Evolutionary conservation across 2,329 filamentous ascomycete species (phyloP).

Genomic region (Penicillium paneum): DNA sequence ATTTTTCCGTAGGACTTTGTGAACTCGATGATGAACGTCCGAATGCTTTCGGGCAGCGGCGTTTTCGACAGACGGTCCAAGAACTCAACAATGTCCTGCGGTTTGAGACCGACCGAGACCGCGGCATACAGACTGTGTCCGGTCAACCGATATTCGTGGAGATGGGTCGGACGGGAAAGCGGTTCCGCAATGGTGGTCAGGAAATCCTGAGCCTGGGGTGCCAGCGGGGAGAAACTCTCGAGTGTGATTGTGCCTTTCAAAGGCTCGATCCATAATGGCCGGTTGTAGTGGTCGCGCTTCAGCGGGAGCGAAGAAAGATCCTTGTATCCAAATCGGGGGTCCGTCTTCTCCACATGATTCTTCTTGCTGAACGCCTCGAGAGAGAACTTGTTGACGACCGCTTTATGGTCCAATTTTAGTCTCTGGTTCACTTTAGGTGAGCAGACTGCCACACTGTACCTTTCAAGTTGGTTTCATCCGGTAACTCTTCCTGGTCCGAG

Average conservation of each 20-base stretch:
- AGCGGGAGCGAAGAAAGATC: slow-evolving; percentile 81
- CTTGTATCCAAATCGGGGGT: slow-evolving; percentile 59
- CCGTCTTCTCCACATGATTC: slow-evolving; percentile 44
- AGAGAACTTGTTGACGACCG: slow-evolving; percentile 54
- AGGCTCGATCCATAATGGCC: slow-evolving; percentile 92
- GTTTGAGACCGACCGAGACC: slow-evolving; percentile 87
- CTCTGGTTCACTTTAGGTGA: slow-evolving; percentile 11
- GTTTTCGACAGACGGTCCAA: slow-evolving; percentile 88
- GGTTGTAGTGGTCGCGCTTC: slow-evolving; percentile 84
- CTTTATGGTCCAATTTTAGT: slow-evolving; percentile 29
- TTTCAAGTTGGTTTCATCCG: slow-evolving; percentile 48
- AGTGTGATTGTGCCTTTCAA: slow-evolving; percentile 82
- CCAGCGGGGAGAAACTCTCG: slow-evolving; percentile 88
- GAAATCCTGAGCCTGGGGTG: slow-evolving; percentile 86
- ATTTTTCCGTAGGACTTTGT: slow-evolving; percentile 94
- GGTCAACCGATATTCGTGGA: slow-evolving; percentile 92
- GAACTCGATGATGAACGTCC: slow-evolving; percentile 74
- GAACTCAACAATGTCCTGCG: slow-evolving; percentile 83
- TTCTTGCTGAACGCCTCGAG: slow-evolving; percentile 51
- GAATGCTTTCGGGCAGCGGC: slow-evolving; percentile 74
- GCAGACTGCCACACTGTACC: slow-evolving; percentile 33
- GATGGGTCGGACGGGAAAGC: slow-evolving; percentile 78
- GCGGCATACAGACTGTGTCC: slow-evolving; percentile 93
- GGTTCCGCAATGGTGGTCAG: slow-evolving; percentile 95
- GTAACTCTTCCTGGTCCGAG: slow-evolving; percentile 51